A percentile compares a stretch with the other conserved stretches of the same genome.
Evolutionary conservation across 2,329 filamentous ascomycete genomes (phyloP).

Genomic region (Penicillium sp.): DNA sequence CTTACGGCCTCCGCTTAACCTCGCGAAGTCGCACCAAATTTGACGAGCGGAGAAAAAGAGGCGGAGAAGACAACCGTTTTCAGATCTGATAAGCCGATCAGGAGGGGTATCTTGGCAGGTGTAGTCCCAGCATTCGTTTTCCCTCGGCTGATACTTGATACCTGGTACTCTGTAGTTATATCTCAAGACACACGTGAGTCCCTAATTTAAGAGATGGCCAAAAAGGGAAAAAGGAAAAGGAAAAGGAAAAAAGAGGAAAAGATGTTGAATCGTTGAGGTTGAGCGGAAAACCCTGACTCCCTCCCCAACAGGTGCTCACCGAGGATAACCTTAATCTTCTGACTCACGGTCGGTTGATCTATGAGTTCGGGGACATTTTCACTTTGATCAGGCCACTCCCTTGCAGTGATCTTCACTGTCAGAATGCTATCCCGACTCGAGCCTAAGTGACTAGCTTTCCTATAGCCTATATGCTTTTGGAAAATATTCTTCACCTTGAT

Average conservation of each 20-base stretch:
- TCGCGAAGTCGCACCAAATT: background rate
- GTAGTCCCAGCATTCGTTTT: background rate
- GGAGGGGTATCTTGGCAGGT: conserved; percentile 9
- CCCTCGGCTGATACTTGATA: no score
- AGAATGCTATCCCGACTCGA: background rate
- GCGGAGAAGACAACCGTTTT: conserved; percentile 10
- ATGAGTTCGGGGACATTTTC: background rate
- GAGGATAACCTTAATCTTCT: conserved; percentile 17
- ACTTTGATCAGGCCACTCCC: background rate
- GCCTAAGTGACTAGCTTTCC: background rate
- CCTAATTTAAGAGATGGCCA: background rate
- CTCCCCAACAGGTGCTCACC: conserved; percentile 19
- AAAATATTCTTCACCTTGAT: no score
- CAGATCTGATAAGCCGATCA: conserved; percentile 20
- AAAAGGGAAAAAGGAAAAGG: background rate
- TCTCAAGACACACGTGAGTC: background rate
- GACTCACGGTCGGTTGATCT: background rate
- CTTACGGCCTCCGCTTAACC: background rate
- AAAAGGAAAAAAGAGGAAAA: background rate
- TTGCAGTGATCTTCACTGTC: background rate
- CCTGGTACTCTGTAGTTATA: background rate
- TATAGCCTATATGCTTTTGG: no score
- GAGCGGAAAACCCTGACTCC: conserved; percentile 11
- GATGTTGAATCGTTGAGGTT: conserved; percentile 15
- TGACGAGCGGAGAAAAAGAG: conserved; percentile 2